phyloP scores from a whole-genome alignment of 2,329 filamentous ascomycete species.

The Emergomyces pasteurianus region DNA sequence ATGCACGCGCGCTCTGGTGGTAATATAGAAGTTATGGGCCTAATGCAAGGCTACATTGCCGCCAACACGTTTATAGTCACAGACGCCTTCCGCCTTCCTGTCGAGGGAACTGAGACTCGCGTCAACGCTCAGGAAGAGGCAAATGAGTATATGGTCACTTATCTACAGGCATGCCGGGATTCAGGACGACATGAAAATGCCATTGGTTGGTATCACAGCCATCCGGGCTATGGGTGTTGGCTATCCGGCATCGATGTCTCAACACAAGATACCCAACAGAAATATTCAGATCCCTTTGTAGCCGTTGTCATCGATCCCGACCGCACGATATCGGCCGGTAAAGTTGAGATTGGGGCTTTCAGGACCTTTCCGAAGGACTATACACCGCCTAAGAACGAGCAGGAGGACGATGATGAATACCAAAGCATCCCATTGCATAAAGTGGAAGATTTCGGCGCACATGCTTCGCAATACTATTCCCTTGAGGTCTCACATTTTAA shows the following conservation, averaged over 20 bases:
- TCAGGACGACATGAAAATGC: slow-evolving; percentile 76
- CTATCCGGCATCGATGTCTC: slow-evolving; percentile 88
- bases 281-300: slow-evolving; percentile 78
- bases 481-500: slow-evolving; percentile 92
- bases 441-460: slow-evolving; percentile 89
- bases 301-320: slow-evolving; percentile 96
- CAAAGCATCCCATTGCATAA: slow-evolving; percentile 77
- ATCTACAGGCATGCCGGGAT: slow-evolving; percentile 63
- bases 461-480: slow-evolving; percentile 80
- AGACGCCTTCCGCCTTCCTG: slow-evolving; percentile 83
- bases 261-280: slow-evolving; percentile 77
- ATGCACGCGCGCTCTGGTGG: slow-evolving; percentile 97
- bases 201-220: slow-evolving; percentile 96
- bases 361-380: slow-evolving; percentile 73
- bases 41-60: slow-evolving; percentile 93
- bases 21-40: slow-evolving; percentile 85
- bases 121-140: slow-evolving; percentile 94
- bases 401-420: slow-evolving; percentile 32
- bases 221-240: slow-evolving; percentile 98
- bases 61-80: slow-evolving; percentile 79
- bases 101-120: slow-evolving; percentile 95
- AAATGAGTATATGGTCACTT: slow-evolving; percentile 92
- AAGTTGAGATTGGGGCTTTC: slow-evolving; percentile 96
- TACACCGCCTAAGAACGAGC: slow-evolving; percentile 41
- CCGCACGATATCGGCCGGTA: slow-evolving; percentile 84